phyloP scores from a whole-genome alignment of 2,329 filamentous ascomycete species.

The Lasiodiplodia gonubiensis region DNA sequence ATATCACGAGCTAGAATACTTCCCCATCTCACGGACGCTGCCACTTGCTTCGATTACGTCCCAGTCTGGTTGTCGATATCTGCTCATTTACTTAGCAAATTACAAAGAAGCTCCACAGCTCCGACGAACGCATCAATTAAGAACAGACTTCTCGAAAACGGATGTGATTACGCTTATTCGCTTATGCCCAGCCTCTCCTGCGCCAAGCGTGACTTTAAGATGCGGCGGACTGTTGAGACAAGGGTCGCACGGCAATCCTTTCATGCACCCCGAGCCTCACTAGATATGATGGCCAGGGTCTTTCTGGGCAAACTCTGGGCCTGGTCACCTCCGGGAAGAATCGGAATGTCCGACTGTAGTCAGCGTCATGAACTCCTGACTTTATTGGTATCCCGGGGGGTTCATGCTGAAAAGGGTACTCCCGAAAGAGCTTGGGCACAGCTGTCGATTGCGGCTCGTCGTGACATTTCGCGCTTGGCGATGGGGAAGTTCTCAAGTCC shows the following conservation, averaged over 20 bases:
- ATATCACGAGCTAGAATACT: too few relatives aligned
- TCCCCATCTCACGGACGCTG: too few relatives aligned
- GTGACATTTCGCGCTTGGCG: not conserved
- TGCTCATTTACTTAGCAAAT: too few relatives aligned
- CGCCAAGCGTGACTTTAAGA: not conserved
- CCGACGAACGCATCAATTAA: too few relatives aligned
- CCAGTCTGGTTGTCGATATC: too few relatives aligned
- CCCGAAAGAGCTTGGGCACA: not conserved
- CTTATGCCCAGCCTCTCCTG: too few relatives aligned
- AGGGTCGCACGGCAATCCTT: conserved; percentile 3
- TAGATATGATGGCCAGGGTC: not conserved
- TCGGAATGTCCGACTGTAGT: not conserved
- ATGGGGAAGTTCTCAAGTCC: not conserved
- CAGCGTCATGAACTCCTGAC: not conserved
- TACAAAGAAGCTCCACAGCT: too few relatives aligned
- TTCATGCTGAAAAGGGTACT: not conserved
- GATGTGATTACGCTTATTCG: too few relatives aligned
- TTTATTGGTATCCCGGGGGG: not conserved
- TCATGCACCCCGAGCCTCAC: not conserved
- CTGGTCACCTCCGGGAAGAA: not conserved
- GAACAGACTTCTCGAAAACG: too few relatives aligned
- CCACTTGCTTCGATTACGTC: too few relatives aligned
- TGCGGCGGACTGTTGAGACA: not conserved
- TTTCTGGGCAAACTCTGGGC: conserved; percentile 1
- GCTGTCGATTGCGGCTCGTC: not conserved